Base-by-base conservation (phyloP, 345 rosid genomes). In the Euphorbia peplus region DNA sequence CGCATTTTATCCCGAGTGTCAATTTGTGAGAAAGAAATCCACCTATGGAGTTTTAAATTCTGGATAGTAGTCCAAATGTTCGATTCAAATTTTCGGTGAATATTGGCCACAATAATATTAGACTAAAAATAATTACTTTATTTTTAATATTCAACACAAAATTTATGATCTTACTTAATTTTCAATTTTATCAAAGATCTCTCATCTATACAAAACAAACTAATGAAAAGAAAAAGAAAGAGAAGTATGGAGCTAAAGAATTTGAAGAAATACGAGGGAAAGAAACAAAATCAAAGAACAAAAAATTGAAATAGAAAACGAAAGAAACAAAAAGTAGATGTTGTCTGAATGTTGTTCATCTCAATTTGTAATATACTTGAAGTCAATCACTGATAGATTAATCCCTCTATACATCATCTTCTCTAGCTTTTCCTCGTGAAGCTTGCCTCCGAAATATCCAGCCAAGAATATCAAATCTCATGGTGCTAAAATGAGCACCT, bases 401-500 rank as follows among this genome's bases (percentile, higher is more conserved):
- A 58, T 68, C n/a, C 47, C 56, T 59, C 59, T 60, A 47, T 57
- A 47, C 10, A 4, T 26, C 32, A 52, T 65, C 57, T n/a, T 39
- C 10, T 24, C 30, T 21, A n/a, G 18, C 72, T 68, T 52, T 10
- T 24, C 60, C 14, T 32, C 39, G 29, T 47, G 58, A 69, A 57
- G 47, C 35, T 14, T 18, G 56, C 72, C 52, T 44, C 46, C 32
- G 19, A 69, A 68, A 59, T 30, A 28, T 32, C 19, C 22, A 21
- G 56, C 32, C 55, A 69, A 22, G 58, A 59, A 47, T 32, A 32
- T 2, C 6, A 3, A 30, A 35, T 6, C 58, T 30, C 13, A 44
- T 3, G 32, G 35, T 28, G 65, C 47, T 22, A 59, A n/a, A 21
- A 69, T 7, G 30, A 47, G 56, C 65, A 69, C 47, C 72, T 59